Evolutionary conservation across 1,139 yeast genomes (phyloP).

Genomic region (Arxiozyma slooffiae): DNA sequence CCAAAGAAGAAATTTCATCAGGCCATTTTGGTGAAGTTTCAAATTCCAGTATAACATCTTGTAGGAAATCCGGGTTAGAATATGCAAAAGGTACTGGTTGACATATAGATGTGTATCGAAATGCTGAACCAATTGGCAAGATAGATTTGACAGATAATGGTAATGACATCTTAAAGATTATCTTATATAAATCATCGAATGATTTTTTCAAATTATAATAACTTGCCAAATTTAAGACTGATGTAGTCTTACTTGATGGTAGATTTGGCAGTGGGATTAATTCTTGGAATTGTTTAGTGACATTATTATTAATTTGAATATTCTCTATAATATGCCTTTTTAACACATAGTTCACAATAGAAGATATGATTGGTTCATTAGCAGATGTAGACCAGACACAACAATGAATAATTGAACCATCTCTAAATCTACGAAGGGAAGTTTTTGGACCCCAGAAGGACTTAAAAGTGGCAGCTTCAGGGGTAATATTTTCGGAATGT

Average conservation of each 20-base stretch:
- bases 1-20: conserved; percentile 74
- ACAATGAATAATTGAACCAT: conserved; percentile 81
- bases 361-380: conserved; percentile 54
- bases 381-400: conserved; percentile 71
- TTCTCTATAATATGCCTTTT: conserved; percentile 51
- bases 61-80: conserved; percentile 71
- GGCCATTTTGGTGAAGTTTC: conserved; percentile 95
- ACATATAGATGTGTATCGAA: conserved; percentile 63
- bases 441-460: conserved; percentile 85
- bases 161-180: conserved; percentile 39
- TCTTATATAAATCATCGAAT: conserved; percentile 56
- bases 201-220: conserved; percentile 52
- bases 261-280: conserved; percentile 52
- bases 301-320: conserved; percentile 35
- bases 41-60: conserved; percentile 72
- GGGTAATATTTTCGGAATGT: conserved; percentile 42
- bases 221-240: conserved; percentile 42
- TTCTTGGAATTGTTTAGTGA: conserved; percentile 37
- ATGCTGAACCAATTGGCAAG: conserved; percentile 59
- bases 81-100: conserved; percentile 78
- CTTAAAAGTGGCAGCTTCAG: conserved; percentile 55
- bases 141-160: conserved; percentile 69
- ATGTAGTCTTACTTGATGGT: conserved; percentile 46
- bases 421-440: conserved; percentile 80
- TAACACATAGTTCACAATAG: conserved; percentile 55